Base-by-base conservation (phyloP, 768 basidiomycete genomes). In the Tulasnella sp. region DNA sequence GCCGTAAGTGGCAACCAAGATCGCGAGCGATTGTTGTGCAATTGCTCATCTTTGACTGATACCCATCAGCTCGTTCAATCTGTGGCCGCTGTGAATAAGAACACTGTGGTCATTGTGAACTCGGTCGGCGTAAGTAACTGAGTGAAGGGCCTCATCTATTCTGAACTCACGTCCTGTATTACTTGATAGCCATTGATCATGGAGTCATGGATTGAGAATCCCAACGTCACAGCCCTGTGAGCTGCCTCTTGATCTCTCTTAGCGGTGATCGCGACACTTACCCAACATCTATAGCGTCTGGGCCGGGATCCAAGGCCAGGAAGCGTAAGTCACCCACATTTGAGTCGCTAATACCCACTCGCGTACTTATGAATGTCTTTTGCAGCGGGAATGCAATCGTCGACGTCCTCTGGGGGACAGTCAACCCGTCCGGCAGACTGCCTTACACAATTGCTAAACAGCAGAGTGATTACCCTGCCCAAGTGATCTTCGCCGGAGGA, bases 371-470 rank as follows among this genome's bases (percentile, higher is more conserved):
- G 34, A 38, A 7, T n/a, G n/a, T 38, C 15, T 38, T 38, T 7
- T 38, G 15, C 15, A 38, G 34, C 46, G 73, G 73, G 1, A 73
- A 73, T 60, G 57, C 68, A 5, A 60, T 75, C 17, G 70, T 72
- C 15, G 74, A 75, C 46, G 67, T 75, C 24, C 64, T 74, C 8
- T 75, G 69, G 50, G 74, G 74, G 7, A 60, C 49, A 24, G 69
- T 70, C 61, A 74, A 73, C 60, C 73, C 73, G 1, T 70, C 70
- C 12, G 74, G 68, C 2, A 63, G 70, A 27, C 62, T 74, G 4
- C 72, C 73, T 7, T 75, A 70, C 64, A 74, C 73, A 4, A 72
- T 74, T 44, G 72, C 73, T n/a, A 71, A 72, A 64, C 27, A 65
- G 9, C n/a, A 63, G 7, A 15, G 53, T 5, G 73, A 74, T 61